These are phyloP conservation scores for Arthrobotrys sinensis DNA, from an alignment of 2,329 filamentous ascomycete genomes.

Conservation along the genomic window DNA sequence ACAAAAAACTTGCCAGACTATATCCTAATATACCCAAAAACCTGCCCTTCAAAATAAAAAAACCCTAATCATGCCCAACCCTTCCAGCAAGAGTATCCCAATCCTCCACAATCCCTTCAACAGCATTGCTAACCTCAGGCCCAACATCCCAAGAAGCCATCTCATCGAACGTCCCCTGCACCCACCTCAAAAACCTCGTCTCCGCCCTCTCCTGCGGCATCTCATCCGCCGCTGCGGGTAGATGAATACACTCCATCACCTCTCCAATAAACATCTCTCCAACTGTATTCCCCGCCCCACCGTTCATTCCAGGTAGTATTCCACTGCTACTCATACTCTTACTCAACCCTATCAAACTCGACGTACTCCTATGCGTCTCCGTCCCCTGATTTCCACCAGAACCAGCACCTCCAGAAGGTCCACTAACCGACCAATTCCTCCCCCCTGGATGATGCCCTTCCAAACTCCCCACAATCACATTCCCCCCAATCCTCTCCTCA, in stretches of 20 bases:
- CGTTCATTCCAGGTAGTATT: conserved; percentile 34
- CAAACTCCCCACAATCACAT: conserved; percentile 48
- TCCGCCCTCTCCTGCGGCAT: conserved; percentile 62
- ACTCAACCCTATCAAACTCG: conserved; percentile 49
- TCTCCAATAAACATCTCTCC: conserved; percentile 63
- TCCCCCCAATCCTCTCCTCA: conserved; percentile 39
- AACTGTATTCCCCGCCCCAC: conserved; percentile 45
- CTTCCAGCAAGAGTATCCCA: conserved; percentile 46
- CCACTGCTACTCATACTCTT: conserved; percentile 53
- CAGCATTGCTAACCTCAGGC: conserved; percentile 59
- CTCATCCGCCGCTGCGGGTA: conserved; percentile 62
- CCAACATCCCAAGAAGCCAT: conserved; percentile 64
- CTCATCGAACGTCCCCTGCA: conserved; percentile 63
- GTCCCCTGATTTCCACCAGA: not conserved
- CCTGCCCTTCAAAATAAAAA: not conserved
- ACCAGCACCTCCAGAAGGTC: conserved; percentile 9
- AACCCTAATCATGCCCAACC: conserved; percentile 28
- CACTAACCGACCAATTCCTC: conserved; percentile 45
- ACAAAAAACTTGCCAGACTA: too few relatives aligned
- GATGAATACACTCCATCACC: conserved; percentile 60
- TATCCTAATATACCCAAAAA: too few relatives aligned
- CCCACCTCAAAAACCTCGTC: conserved; percentile 64
- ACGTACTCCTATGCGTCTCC: not conserved
- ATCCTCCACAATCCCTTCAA: conserved; percentile 53
- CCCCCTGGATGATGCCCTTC: conserved; percentile 33